Base-by-base conservation (phyloP, 176 grass and related monocot species). In the Tuctoria greenei region DNA sequence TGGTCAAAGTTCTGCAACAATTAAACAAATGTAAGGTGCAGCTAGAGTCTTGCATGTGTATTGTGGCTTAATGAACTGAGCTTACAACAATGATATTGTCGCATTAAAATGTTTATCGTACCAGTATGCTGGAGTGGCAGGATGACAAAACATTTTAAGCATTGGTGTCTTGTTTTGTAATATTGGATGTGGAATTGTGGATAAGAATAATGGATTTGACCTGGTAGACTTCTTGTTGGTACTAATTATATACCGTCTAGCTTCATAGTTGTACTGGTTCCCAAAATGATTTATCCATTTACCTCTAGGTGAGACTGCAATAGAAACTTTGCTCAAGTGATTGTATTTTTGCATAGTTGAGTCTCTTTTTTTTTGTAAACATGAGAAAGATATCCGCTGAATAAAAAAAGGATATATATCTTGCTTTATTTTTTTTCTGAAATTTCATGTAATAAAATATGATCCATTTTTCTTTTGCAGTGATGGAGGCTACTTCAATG, bases 401-500 rank as follows among this genome's bases (percentile, higher is more conserved):
- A 40, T n/a, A 12, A 36, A 58, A 36, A 31, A 67, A 47, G 0
- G 1, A 49, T 61, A 15, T 47, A 18, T 63, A 14, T 59, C 8
- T 64, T 75, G 37, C 14, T 63, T 40, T 84, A 61, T 72, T 61
- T 49, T 65, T 11, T 31, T 31, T 20, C n/a, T 55, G 14, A 8
- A 44, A 4, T 46, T 66, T 41, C 10, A 55, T 74, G 54, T 47
- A 46, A 75, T 69, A 74, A 79, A 79, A 67, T 8, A 24, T 26
- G 2, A 4, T 58, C 4, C 27, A 4, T 2, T 55, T 87, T 61
- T 45, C 7, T 46, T 62, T 55, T 90, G 69, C 84, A 96, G 93
- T 74, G 93, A 96, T 79, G 93, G 93, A 80, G 93, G 93, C 13
- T 96, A 92, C 61, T 96, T 96, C 37, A 96, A 86, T 81, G 93